phyloP scores from a whole-genome alignment of 1,284 basidiomycete genomes.

The Trametes sp. region DNA sequence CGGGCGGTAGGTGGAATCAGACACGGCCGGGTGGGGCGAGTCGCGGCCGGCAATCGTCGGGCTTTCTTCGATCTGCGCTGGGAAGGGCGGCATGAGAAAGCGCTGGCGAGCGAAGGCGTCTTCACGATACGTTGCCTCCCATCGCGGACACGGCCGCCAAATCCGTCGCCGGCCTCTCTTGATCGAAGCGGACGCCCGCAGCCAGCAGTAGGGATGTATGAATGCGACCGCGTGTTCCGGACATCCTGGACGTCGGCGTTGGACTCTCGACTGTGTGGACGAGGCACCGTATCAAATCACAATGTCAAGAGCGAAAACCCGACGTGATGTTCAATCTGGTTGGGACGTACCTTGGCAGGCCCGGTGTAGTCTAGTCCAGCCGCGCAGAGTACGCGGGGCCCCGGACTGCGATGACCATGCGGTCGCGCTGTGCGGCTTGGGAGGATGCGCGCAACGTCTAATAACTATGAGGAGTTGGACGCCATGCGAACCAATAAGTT shows the following conservation, averaged over 20 bases:
- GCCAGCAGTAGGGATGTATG: constrained; percentile 5
- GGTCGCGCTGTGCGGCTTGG: neutral
- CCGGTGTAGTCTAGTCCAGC: constrained; percentile 5
- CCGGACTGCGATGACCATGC: neutral
- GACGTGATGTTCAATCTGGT: constrained; percentile 5
- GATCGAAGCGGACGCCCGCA: constrained; percentile 8
- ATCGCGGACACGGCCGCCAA: constrained; percentile 4
- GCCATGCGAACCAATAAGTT: no score
- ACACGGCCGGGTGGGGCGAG: constrained; percentile 13
- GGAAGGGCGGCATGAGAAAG: constrained; percentile 14
- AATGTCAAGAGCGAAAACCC: neutral
- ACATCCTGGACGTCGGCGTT: constrained; percentile 4
- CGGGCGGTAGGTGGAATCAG: neutral
- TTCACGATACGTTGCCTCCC: constrained; percentile 12
- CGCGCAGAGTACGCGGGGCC: neutral
- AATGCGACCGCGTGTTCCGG: neutral
- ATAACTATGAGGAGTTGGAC: neutral
- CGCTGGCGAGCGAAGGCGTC: constrained; percentile 7
- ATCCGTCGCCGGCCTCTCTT: constrained; percentile 11
- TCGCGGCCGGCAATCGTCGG: constrained; percentile 11
- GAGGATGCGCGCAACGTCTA: neutral
- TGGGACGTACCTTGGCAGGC: constrained; percentile 21
- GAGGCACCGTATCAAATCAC: constrained; percentile 10
- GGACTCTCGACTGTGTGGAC: neutral
- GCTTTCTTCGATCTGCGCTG: constrained; percentile 7